phyloP scores from a whole-genome alignment of 345 rosid species.

The Schrenkiella parvula region DNA sequence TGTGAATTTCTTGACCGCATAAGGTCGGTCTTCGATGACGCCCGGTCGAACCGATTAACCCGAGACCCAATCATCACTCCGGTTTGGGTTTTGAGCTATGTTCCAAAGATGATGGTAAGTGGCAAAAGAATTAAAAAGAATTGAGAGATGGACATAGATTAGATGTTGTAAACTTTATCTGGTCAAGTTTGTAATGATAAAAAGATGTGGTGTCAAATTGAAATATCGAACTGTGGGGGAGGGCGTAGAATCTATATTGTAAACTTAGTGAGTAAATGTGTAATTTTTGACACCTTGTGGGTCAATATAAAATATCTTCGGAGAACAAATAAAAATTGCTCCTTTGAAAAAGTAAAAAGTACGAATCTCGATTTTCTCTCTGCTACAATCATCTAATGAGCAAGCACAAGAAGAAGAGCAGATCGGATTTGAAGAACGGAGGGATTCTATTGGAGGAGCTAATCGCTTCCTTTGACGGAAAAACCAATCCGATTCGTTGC shows the following conservation, averaged over 20 bases:
- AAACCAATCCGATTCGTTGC: conserved; percentile 31
- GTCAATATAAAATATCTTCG: background rate
- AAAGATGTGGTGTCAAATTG: background rate
- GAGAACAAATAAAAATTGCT: background rate
- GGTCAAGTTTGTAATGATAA: background rate
- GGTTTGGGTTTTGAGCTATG: too few species aligned
- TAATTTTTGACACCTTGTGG: background rate
- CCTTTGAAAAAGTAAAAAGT: background rate
- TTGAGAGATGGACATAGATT: conserved; percentile 4
- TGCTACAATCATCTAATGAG: background rate
- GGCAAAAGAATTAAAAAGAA: conserved; percentile 23
- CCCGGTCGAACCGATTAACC: background rate
- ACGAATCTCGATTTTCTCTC: background rate
- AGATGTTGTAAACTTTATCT: background rate
- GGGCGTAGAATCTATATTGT: background rate
- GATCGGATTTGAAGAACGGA: conserved; percentile 16
- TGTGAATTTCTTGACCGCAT: background rate
- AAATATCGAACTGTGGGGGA: background rate
- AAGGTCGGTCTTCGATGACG: background rate
- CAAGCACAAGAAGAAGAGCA: conserved; percentile 13
- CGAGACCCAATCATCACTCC: too few species aligned
- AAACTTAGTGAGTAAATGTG: background rate
- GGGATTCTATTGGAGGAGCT: conserved; percentile 16
- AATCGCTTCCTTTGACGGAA: conserved; percentile 22
- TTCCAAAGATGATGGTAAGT: conserved; percentile 33